Evolutionary conservation across 768 basidiomycete genomes (phyloP).

Genomic region (Podaxis mareebaensis): DNA sequence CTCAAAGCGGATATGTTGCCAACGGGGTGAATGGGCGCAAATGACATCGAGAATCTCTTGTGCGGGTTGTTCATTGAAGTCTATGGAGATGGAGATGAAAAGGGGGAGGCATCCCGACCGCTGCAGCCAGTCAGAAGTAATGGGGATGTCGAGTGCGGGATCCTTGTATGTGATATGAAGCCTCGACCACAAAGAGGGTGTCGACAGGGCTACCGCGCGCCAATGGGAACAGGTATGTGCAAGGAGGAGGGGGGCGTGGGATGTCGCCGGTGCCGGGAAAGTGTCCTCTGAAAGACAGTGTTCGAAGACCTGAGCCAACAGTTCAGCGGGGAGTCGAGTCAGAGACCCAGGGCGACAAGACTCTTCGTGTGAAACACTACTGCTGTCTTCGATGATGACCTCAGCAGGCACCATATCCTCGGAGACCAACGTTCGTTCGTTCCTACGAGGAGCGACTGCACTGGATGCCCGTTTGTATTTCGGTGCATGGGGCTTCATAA

Average conservation of each 20-base stretch:
- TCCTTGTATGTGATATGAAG: conserved; percentile 34
- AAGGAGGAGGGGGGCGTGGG: conserved; percentile 30
- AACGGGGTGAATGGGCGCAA: conserved; percentile 28
- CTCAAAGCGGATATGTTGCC: conserved; percentile 34
- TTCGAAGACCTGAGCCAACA: conserved; percentile 31
- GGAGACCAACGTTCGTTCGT: background rate
- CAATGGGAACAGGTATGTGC: conserved; percentile 29
- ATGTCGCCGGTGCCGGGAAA: conserved; percentile 26
- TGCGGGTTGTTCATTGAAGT: conserved; percentile 32
- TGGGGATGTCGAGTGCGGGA: conserved; percentile 26
- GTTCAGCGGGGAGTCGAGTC: conserved; percentile 29
- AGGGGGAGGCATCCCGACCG: conserved; percentile 29
- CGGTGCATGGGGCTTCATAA: conserved; percentile 4
- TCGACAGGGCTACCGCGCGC: conserved; percentile 27
- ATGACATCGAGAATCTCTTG: conserved; percentile 32
- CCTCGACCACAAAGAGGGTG: conserved; percentile 29
- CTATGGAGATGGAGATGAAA: conserved; percentile 31
- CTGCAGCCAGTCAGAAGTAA: conserved; percentile 28
- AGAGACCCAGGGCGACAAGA: conserved; percentile 16
- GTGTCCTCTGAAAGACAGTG: conserved; percentile 27
- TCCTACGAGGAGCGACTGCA: background rate
- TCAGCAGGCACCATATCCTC: background rate
- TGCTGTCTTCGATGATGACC: background rate
- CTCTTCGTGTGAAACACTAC: background rate
- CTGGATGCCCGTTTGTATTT: conserved; percentile 1